Evolutionary conservation across 192 early-diverging fungal genomes (phyloP).

Genomic region (Chytriomyces hyalinus): DNA sequence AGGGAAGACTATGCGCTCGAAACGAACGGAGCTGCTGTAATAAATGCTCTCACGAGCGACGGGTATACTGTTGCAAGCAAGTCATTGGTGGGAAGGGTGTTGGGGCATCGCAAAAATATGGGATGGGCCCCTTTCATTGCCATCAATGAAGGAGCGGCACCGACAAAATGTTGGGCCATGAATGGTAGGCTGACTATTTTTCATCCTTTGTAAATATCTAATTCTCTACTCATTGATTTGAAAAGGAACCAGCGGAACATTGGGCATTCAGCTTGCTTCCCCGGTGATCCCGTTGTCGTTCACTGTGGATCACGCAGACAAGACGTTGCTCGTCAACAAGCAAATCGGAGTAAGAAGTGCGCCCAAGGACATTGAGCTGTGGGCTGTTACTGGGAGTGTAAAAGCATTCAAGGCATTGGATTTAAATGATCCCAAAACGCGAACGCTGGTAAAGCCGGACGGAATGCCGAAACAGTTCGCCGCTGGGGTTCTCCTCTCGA

Average conservation of each 20-base stretch:
- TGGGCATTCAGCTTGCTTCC: slow-evolving; percentile 35
- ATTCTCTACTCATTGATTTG: neutral
- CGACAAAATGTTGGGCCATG: slow-evolving; percentile 45
- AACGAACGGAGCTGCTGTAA: slow-evolving; percentile 14
- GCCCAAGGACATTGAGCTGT: slow-evolving; percentile 46
- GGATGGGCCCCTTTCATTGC: slow-evolving; percentile 25
- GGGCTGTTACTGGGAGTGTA: slow-evolving; percentile 35
- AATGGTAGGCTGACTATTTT: slow-evolving; percentile 33
- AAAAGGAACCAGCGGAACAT: slow-evolving; percentile 36
- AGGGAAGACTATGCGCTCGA: slow-evolving; percentile 29
- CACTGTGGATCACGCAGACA: slow-evolving; percentile 40
- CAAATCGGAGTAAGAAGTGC: slow-evolving; percentile 14
- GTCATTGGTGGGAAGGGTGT: neutral
- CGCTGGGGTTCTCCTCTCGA: slow-evolving; percentile 14
- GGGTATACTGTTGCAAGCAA: neutral
- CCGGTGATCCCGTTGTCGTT: slow-evolving; percentile 43
- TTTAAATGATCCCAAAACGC: slow-evolving; percentile 16
- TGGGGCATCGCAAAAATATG: neutral
- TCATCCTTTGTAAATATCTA: neutral
- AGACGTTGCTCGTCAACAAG: neutral
- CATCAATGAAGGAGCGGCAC: slow-evolving; percentile 18
- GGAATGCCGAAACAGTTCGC: neutral
- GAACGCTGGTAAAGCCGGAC: neutral
- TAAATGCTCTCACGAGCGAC: slow-evolving; percentile 23
- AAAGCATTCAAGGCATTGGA: slow-evolving; percentile 23